Evolutionary conservation across 345 rosid species (phyloP).

Genomic region (Eucalyptus pumila): DNA sequence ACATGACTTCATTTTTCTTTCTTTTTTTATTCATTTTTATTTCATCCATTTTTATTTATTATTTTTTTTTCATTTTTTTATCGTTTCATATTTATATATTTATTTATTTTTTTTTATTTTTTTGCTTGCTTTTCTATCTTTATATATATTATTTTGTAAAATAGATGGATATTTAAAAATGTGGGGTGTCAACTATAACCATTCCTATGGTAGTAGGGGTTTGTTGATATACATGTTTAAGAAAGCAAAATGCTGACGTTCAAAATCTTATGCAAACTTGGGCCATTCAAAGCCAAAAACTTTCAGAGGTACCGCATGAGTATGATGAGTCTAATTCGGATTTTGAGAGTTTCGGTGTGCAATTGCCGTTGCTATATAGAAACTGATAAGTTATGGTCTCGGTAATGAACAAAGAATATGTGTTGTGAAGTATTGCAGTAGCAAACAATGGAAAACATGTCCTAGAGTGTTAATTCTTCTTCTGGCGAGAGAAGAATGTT

Average conservation of each 20-base stretch:
- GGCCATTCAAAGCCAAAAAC: background rate
- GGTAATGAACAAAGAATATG: background rate
- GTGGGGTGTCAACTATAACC: no score
- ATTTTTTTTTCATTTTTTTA: no score
- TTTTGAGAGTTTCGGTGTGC: background rate
- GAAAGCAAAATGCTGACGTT: background rate
- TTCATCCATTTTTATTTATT: no score
- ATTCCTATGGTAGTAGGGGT: background rate
- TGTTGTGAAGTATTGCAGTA: background rate
- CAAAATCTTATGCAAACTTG: background rate
- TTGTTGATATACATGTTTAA: background rate
- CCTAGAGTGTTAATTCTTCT: background rate
- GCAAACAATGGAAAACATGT: background rate
- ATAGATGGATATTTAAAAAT: no score
- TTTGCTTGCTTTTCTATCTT: fast-evolving
- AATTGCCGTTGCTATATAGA: fast-evolving
- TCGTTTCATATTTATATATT: no score
- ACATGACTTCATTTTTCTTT: no score
- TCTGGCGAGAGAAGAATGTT: fast-evolving
- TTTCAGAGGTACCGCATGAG: background rate
- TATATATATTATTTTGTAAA: no score
- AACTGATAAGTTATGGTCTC: background rate
- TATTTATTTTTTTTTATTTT: no score
- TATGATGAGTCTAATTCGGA: background rate
- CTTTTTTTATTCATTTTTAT: no score